Conservation (phyloP, 2,329 filamentous ascomycete species). For the Apiospora koreana region DNA sequence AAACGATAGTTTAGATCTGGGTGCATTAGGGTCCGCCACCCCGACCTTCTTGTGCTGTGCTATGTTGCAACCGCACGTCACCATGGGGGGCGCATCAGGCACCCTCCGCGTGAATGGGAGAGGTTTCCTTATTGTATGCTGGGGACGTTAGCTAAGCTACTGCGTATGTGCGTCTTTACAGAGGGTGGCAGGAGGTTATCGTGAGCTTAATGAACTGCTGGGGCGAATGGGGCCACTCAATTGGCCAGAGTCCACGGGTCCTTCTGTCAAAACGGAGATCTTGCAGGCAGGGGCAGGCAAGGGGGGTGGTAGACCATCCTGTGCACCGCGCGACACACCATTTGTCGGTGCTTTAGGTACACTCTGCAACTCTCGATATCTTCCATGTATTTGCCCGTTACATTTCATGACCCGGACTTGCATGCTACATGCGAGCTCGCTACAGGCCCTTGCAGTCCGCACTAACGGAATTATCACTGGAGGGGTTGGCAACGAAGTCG, state of each 20-base stretch:
- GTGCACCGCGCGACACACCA: not conserved
- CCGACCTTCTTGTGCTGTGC: not conserved
- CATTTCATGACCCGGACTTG: not conserved
- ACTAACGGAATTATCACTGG: not conserved
- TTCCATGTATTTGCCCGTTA: too few relatives aligned
- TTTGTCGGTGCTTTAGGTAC: not conserved
- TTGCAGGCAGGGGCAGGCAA: not conserved
- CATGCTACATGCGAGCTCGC: not conserved
- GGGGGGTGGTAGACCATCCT: not conserved
- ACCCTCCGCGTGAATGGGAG: not conserved
- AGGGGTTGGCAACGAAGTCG: not conserved
- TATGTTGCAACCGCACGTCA: slow-evolving; percentile 6
- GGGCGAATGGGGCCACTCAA: not conserved
- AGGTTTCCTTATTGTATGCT: not conserved
- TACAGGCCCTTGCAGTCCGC: not conserved
- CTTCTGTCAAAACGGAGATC: not conserved
- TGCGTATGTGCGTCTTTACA: not conserved
- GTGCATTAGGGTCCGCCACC: slow-evolving; percentile 10
- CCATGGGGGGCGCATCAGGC: not conserved
- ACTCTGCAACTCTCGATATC: not conserved
- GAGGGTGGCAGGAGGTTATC: slow-evolving; percentile 5
- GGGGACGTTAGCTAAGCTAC: not conserved
- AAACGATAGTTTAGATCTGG: slow-evolving; percentile 10
- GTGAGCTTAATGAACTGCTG: slow-evolving; percentile 6
- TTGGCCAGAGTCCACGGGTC: not conserved